Percentiles rank a stretch among this genome's conserved stretches.
phyloP scores from a whole-genome alignment of 139 green algal genomes.

The Coccomyxa sp. region DNA sequence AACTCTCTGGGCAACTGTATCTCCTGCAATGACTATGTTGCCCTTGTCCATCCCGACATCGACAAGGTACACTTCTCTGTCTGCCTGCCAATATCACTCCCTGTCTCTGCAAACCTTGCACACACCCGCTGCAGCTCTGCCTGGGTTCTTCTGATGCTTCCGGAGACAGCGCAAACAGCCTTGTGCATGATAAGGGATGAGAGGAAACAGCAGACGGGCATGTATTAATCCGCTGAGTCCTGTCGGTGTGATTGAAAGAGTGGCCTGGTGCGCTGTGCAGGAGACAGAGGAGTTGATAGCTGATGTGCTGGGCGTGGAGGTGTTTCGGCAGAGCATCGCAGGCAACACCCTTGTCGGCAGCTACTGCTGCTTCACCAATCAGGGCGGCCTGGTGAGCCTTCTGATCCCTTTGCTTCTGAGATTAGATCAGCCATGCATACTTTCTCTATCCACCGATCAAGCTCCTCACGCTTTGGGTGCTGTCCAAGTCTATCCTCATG shows the following conservation, averaged over 20 bases:
- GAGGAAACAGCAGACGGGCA: no score
- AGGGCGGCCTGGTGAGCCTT: constrained; percentile 79
- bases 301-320: constrained; percentile 98
- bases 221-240: no score
- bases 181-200: no score
- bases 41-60: constrained; percentile 96
- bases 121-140: not conserved
- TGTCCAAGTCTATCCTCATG: no score
- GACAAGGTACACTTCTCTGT: constrained; percentile 51
- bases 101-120: no score
- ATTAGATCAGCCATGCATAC: no score
- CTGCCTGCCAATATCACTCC: not conserved
- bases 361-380: constrained; percentile 94
- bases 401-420: no score
- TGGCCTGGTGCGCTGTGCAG: no score
- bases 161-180: not conserved
- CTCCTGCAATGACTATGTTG: constrained; percentile 97
- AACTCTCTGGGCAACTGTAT: constrained; percentile 98
- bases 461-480: no score
- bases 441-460: no score
- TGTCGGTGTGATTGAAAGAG: no score
- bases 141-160: not conserved
- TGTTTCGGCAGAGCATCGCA: constrained; percentile 96
- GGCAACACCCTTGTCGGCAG: constrained; percentile 92
- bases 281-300: constrained; percentile 91